Conservation (phyloP, 139 green algal species). For the Mesotaenium endlicherianum region DNA sequence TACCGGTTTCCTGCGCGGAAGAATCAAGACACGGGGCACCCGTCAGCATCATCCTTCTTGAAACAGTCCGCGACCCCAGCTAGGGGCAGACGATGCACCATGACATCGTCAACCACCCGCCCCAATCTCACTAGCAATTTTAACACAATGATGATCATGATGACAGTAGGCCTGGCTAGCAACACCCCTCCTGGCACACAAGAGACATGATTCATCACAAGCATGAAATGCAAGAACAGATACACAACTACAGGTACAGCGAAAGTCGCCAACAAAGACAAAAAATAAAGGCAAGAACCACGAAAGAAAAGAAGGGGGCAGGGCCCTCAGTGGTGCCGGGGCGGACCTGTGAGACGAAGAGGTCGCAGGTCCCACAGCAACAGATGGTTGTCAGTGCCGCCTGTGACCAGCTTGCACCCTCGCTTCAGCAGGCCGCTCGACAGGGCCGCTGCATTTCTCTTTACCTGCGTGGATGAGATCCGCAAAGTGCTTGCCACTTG, state of each 20-base stretch:
- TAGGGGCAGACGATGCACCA: too few relatives aligned
- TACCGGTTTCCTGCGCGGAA: slow-evolving; percentile 56
- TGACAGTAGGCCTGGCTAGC: too few relatives aligned
- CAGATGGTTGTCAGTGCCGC: slow-evolving; percentile 84
- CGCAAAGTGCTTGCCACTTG: slow-evolving; percentile 75
- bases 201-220: too few relatives aligned
- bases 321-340: not conserved
- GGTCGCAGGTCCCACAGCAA: slow-evolving; percentile 83
- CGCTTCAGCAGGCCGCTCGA: slow-evolving; percentile 60
- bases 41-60: too few relatives aligned
- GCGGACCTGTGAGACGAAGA: slow-evolving; percentile 71
- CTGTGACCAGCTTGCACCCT: slow-evolving; percentile 80
- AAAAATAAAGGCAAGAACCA: not conserved
- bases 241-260: too few relatives aligned
- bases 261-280: not conserved
- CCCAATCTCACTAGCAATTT: too few relatives aligned
- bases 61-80: too few relatives aligned
- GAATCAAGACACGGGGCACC: not conserved
- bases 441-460: slow-evolving; percentile 69
- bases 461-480: slow-evolving; percentile 73
- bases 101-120: too few relatives aligned
- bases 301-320: not conserved
- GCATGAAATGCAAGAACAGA: too few relatives aligned
- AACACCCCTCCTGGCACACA: too few relatives aligned
- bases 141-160: too few relatives aligned